Percentiles rank a stretch among this genome's conserved stretches.
Evolutionary conservation across 2,329 filamentous ascomycete genomes (phyloP).

Genomic region (Bipolaris oryzae): DNA sequence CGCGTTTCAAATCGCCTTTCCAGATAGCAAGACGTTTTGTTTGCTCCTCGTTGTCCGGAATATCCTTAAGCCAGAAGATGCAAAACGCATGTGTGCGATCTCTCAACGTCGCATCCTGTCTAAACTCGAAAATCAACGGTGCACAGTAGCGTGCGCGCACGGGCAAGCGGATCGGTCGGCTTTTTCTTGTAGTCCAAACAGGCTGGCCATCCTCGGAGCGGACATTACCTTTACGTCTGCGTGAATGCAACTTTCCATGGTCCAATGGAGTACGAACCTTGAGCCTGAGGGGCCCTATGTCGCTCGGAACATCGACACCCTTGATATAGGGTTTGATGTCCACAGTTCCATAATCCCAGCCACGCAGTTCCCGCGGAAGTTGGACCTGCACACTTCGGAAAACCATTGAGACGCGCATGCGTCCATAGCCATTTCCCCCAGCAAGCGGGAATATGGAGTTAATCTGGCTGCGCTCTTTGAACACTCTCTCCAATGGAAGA

Average conservation of each 20-base stretch:
- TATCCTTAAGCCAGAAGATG: constrained; percentile 72
- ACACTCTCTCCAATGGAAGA: constrained; percentile 66
- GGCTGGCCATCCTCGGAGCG: constrained; percentile 45
- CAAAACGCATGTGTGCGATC: constrained; percentile 67
- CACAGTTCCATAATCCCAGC: constrained; percentile 75
- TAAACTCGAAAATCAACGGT: constrained; percentile 63
- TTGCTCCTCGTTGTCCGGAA: constrained; percentile 69
- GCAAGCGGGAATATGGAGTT: constrained; percentile 70
- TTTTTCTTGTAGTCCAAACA: constrained; percentile 60
- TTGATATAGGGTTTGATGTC: constrained; percentile 64
- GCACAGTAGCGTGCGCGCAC: constrained; percentile 67
- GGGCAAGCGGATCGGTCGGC: constrained; percentile 58
- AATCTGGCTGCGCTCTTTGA: constrained; percentile 68
- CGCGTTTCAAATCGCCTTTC: constrained; percentile 67
- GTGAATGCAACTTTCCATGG: constrained; percentile 63
- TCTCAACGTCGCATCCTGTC: constrained; percentile 59
- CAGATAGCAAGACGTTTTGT: constrained; percentile 67
- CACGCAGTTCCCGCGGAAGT: constrained; percentile 63
- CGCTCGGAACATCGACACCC: constrained; percentile 56
- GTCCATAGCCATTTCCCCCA: constrained; percentile 75
- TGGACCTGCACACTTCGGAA: constrained; percentile 73
- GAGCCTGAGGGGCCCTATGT: constrained; percentile 59
- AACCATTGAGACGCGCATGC: constrained; percentile 71
- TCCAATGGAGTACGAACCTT: constrained; percentile 66
- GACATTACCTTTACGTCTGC: constrained; percentile 34